Percentiles rank a stretch among this genome's conserved stretches.
These are phyloP conservation scores for Filobasidium wieringae DNA, from an alignment of 768 basidiomycete genomes.

Conservation along the genomic window DNA sequence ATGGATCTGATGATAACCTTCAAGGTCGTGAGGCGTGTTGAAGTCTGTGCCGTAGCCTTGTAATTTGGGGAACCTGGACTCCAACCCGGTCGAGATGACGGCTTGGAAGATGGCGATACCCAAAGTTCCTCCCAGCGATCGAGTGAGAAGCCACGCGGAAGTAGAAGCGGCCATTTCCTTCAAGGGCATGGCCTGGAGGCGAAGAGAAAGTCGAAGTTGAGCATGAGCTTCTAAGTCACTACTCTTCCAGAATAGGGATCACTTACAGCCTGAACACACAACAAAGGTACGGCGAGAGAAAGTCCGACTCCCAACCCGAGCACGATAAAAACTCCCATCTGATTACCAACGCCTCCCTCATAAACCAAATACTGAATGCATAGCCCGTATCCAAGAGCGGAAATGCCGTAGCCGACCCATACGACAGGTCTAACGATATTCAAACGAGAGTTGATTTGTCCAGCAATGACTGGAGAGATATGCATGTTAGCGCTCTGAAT, in stretches of 20 bases:
- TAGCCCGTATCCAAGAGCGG: conserved; percentile 15
- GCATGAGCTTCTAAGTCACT: no score
- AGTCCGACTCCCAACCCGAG: conserved; percentile 24
- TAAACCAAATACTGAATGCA: conserved; percentile 9
- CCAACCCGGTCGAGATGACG: conserved; percentile 26
- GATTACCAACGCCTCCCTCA: conserved; percentile 12
- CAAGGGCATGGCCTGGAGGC: conserved; percentile 23
- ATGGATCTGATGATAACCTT: conserved; percentile 28
- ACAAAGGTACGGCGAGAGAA: conserved; percentile 27
- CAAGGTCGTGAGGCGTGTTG: conserved; percentile 22
- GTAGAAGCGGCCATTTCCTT: conserved; percentile 36
- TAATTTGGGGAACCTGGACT: conserved; percentile 25
- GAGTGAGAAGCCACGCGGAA: conserved; percentile 25
- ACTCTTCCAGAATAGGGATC: no score
- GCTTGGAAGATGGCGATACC: conserved; percentile 31
- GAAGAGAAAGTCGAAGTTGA: not conserved
- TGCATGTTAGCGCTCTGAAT: not conserved
- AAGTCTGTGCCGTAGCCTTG: conserved; percentile 31
- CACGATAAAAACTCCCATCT: conserved; percentile 23
- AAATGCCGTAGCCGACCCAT: conserved; percentile 26
- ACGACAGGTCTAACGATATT: conserved; percentile 28
- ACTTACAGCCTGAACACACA: conserved; percentile 27
- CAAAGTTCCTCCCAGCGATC: conserved; percentile 27
- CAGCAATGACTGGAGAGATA: conserved; percentile 20
- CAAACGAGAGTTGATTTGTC: conserved; percentile 22